Conservation (phyloP, 2,329 filamentous ascomycete species). For the Nannizziopsis barbatae region DNA sequence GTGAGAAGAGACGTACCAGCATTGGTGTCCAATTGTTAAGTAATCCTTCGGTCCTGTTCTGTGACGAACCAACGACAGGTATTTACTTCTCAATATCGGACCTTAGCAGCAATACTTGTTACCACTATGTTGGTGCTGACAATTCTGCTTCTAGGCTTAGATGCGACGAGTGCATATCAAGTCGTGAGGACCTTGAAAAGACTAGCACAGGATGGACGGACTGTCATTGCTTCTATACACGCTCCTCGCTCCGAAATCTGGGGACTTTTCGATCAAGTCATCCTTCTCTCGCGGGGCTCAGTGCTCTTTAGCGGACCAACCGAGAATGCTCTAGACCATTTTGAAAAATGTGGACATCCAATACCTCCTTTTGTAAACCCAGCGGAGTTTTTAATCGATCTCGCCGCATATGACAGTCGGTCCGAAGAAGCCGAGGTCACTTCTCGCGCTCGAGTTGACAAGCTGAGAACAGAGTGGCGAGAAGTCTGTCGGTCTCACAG, state of each 20-base stretch:
- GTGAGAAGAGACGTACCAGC: conserved; percentile 64
- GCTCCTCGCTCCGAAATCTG: conserved; percentile 71
- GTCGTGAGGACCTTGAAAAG: conserved; percentile 58
- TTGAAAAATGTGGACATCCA: conserved; percentile 48
- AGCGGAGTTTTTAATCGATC: conserved; percentile 63
- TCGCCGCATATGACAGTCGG: conserved; percentile 62
- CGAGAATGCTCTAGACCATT: conserved; percentile 52
- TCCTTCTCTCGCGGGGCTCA: conserved; percentile 56
- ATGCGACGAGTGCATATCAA: conserved; percentile 66
- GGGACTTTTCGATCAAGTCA: conserved; percentile 61
- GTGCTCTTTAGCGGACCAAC: conserved; percentile 57
- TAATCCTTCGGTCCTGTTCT: conserved; percentile 65
- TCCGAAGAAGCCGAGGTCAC: conserved; percentile 53
- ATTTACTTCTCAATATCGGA: conserved; percentile 3
- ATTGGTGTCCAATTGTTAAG: conserved; percentile 70
- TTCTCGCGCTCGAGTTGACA: conserved; percentile 49
- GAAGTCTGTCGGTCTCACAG: background rate
- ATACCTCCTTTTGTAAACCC: conserved; percentile 65
- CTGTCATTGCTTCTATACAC: conserved; percentile 63
- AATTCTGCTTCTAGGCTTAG: conserved; percentile 36
- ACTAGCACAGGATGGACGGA: conserved; percentile 56
- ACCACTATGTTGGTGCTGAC: background rate
- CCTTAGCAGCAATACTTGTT: background rate
- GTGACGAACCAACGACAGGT: conserved; percentile 70
- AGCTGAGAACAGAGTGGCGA: conserved; percentile 51